A percentile compares a stretch with the other conserved stretches of the same genome.
These are phyloP conservation scores for Tolypocladium inflatum DNA, from an alignment of 2,329 filamentous ascomycete genomes.

Conservation along the genomic window DNA sequence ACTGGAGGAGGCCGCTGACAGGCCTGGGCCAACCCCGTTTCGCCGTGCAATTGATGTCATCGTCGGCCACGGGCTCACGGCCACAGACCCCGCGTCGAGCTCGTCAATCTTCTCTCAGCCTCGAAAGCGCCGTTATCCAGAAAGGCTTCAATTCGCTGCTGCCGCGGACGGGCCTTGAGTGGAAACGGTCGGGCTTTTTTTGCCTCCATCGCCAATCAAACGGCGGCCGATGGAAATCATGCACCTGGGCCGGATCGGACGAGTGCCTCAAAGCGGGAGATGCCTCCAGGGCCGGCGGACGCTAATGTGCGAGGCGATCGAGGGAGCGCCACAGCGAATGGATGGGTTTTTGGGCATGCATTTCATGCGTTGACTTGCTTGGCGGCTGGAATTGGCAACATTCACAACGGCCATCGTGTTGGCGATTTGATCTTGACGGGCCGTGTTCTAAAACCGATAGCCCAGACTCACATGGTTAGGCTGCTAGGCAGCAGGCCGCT, in stretches of 20 bases:
- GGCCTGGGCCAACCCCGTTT: not conserved
- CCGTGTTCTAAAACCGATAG: not conserved
- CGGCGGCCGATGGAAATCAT: not conserved
- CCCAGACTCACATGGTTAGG: not conserved
- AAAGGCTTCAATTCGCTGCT: not conserved
- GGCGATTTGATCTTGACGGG: not conserved
- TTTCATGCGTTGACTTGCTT: not conserved
- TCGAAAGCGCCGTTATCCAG: not conserved
- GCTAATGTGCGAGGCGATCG: not conserved
- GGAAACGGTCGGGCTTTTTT: not conserved
- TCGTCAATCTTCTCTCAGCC: not conserved
- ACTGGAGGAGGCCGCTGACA: no score
- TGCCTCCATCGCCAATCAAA: not conserved
- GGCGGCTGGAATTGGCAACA: not conserved
- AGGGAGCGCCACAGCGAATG: not conserved
- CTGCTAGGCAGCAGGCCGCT: not conserved
- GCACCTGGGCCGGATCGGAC: not conserved
- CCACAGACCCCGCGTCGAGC: not conserved
- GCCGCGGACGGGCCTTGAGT: not conserved
- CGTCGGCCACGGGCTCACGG: not conserved
- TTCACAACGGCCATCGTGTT: not conserved
- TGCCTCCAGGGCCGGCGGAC: not conserved
- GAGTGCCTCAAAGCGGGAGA: not conserved
- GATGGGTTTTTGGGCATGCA: not conserved
- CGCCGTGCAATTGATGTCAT: not conserved